Evolutionary conservation across 2,329 filamentous ascomycete species (phyloP), one percentile per base, ranked within the genome.

Genomic region (Alternaria longipes): DNA sequence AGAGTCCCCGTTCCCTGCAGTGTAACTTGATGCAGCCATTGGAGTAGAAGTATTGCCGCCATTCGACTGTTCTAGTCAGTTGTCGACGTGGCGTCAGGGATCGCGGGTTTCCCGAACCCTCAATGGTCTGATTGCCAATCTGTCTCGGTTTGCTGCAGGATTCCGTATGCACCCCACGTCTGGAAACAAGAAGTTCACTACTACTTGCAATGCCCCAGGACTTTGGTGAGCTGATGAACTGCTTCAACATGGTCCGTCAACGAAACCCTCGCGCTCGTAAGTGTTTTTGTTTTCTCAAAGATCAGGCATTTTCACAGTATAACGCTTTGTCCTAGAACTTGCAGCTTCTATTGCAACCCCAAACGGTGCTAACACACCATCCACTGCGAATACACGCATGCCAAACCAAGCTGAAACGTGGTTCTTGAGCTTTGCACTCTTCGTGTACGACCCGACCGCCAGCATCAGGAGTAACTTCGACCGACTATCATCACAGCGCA

Each of bases 61-160:
- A 2, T 12, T 20, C 20, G 30, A 38, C 14, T 46, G 3, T 16
- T 46, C 18, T 32, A 28, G 49, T 36, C 46, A 26, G 32, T 47
- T 58, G 32, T n/a, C 34, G 49, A 34, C 18, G 56, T 18, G 32
- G 49, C 40, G 49, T 38, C 41, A 46, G 24, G 49, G 18, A 40
- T 47, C 38, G 26, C 38, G 30, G 30, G 28, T 22, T 28, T 24
- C 52, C 36, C n/a, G 14, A n/a, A 18, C 12, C 28, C 20, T 36
- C 28, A 38, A 38, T 45, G 49, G 14, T 22, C 18, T 7, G 32
- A 14, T 26, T 58, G 49, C 45, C 38, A 53, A 30, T 38, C 20
- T 30, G n/a, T 46, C 41, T 20, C 47, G 40, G 28, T 20, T 52
- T 22, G 49, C 30, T 58, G 32, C 32, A 58, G 40, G 20, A 26